Base-by-base conservation (phyloP, 139 green algal species). In the Coccomyxa sp. region DNA sequence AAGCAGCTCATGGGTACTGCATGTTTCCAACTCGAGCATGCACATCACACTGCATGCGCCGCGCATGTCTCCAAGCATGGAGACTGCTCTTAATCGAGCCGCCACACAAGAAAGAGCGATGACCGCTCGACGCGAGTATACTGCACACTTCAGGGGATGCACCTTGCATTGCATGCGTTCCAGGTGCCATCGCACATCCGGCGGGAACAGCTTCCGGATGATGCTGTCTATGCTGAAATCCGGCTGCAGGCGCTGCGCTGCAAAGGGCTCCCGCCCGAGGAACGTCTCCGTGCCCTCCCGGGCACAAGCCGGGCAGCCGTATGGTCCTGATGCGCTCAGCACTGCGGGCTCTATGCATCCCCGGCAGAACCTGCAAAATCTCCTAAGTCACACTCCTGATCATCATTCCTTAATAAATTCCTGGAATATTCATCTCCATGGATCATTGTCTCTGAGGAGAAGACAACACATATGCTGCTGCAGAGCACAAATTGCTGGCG, bases 331-430 rank as follows among this genome's bases (percentile, higher is more conserved):
- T 27, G 40, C 29, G 31, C 73, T 70, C 18, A 38, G 39, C 75
- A 85, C 29, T 27, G 70, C 38, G 34, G 44, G 54, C 27, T 77
- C 55, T 29, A 85, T 82, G 70, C 81, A 85, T 18, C 44, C 72
- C 2, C 36, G 39, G 81, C 81, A 85, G 77, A 82, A 85, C 71
- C 64, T 71, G 64, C 64, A 36, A 18, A 29, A 22, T 31, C 50
- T 31, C 50, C 22, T 5, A 22, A 1, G 50, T 18, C 22, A 64
- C 50, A 31, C 50, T 31, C 18, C 4, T 3, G 50, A n/a, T 22
- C 50, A 6, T 64, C 44, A 14, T 10, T 58, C 50, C 18, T 22
- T 22, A 64, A 31, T 18, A 18, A 64, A 3, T 64, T 10, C 50
- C 27, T 64, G 22, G 50, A 64, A 22, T 22, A 31, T 22, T 64